Conservation (phyloP, 2,329 filamentous ascomycete genomes). For the Penicillium expansum region DNA sequence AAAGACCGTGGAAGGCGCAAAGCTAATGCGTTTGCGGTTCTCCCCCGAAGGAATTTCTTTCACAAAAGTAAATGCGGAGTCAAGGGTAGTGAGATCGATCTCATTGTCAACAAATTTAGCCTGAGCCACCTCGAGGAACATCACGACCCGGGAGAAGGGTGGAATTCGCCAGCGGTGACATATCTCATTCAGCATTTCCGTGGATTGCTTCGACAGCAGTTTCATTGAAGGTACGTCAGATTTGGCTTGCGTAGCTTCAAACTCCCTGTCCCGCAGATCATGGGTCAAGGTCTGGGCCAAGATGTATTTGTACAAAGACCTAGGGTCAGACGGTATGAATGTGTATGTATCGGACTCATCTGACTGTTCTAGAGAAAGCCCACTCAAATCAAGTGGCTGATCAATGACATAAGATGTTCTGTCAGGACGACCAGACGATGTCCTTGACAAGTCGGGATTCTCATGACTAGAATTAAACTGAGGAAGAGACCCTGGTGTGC, state of each 20-base stretch:
- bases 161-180: slow-evolving; percentile 87
- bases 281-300: slow-evolving; percentile 69
- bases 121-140: slow-evolving; percentile 79
- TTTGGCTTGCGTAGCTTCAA: slow-evolving; percentile 49
- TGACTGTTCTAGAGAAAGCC: slow-evolving; percentile 57
- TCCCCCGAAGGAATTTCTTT: slow-evolving; percentile 68
- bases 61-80: slow-evolving; percentile 76
- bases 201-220: slow-evolving; percentile 69
- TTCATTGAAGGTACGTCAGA: slow-evolving; percentile 52
- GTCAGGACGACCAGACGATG: slow-evolving; percentile 45
- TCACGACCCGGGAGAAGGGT: slow-evolving; percentile 71
- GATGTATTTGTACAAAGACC: slow-evolving; percentile 79
- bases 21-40: slow-evolving; percentile 56
- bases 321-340: slow-evolving; percentile 82
- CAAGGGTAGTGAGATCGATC: slow-evolving; percentile 75
- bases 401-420: slow-evolving; percentile 60
- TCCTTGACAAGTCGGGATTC: slow-evolving; percentile 48
- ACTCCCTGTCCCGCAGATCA: slow-evolving; percentile 56
- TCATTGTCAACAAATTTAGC: slow-evolving; percentile 84
- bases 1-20: slow-evolving; percentile 49
- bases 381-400: slow-evolving; percentile 59
- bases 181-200: slow-evolving; percentile 80
- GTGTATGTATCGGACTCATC: slow-evolving; percentile 65
- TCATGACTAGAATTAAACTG: slow-evolving; percentile 50
- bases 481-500: slow-evolving; percentile 61